Evolutionary conservation across 768 basidiomycete species (phyloP).

Genomic region (Leccinum obscurum): DNA sequence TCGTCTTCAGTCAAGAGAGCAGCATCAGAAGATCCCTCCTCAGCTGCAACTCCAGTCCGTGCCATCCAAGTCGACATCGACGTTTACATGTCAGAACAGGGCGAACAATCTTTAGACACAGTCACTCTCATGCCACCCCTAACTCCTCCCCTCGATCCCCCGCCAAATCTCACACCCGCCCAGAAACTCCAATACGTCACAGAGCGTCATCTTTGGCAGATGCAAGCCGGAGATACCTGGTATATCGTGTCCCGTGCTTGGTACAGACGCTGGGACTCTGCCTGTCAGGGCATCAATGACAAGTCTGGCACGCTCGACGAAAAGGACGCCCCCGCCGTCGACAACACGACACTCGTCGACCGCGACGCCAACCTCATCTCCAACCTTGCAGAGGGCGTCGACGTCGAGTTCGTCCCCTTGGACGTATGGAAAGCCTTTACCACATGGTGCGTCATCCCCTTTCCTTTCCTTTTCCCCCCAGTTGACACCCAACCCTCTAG

Average conservation of each 20-base stretch:
- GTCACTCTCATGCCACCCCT: conserved; percentile 27
- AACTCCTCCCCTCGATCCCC: conserved; percentile 26
- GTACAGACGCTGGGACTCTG: conserved; percentile 76
- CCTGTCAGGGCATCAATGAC: conserved; percentile 66
- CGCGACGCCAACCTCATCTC: conserved; percentile 44
- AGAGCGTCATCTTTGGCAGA: conserved; percentile 43
- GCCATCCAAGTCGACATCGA: conserved; percentile 59
- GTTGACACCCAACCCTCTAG: conserved; percentile 35
- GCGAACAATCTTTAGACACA: conserved; percentile 33
- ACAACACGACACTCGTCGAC: conserved; percentile 69
- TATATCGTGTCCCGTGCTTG: conserved; percentile 70
- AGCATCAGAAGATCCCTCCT: conserved; percentile 59
- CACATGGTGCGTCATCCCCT: conserved; percentile 46
- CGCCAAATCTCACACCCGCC: conserved; percentile 32
- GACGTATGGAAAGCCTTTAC: conserved; percentile 36
- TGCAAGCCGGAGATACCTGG: conserved; percentile 75
- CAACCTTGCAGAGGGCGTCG: conserved; percentile 56
- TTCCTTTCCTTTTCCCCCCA: neutral
- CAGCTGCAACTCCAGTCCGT: conserved; percentile 36
- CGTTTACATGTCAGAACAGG: conserved; percentile 63
- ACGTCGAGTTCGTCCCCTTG: conserved; percentile 34
- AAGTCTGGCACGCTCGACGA: conserved; percentile 66
- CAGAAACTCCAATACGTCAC: conserved; percentile 56
- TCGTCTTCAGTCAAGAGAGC: too few species aligned
- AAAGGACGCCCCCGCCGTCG: conserved; percentile 67